Evolutionary conservation across 2,329 filamentous ascomycete genomes (phyloP).

Genomic region (Pseudocercospora fuligena): DNA sequence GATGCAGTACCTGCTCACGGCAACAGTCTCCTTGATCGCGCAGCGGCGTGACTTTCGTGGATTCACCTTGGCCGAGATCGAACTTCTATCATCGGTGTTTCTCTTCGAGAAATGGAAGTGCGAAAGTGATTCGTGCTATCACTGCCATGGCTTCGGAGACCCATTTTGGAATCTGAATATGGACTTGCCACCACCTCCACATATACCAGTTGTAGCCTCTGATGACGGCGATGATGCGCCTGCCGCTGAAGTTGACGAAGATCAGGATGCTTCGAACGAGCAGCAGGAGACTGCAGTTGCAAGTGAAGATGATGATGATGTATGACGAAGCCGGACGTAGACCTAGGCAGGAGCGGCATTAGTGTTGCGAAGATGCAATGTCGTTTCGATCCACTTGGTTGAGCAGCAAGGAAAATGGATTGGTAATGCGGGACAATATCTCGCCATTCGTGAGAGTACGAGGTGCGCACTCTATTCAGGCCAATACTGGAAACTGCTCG

Average conservation of each 20-base stretch:
- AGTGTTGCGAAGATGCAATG: not conserved
- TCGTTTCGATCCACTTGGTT: not conserved
- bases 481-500: not conserved
- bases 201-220: not conserved
- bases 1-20: not conserved
- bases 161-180: not conserved
- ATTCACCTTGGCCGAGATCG: constrained; percentile 9
- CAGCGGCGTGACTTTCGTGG: constrained; percentile 1
- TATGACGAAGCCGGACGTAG: too few relatives aligned
- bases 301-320: not conserved
- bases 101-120: constrained; percentile 8
- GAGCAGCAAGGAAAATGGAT: not conserved
- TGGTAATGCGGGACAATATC: not conserved
- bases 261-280: not conserved
- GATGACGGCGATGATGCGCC: not conserved
- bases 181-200: not conserved
- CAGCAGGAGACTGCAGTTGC: not conserved
- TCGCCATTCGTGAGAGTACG: too few relatives aligned
- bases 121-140: not conserved
- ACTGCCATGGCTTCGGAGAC: not conserved
- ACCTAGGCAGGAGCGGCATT: too few relatives aligned
- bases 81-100: constrained; percentile 1
- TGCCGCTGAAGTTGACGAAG: not conserved
- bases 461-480: not conserved
- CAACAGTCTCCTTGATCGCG: not conserved